Percentiles rank a stretch among this genome's conserved stretches.
Evolutionary conservation across 2,329 filamentous ascomycete species (phyloP).

Genomic region (Botrytis elliptica): DNA sequence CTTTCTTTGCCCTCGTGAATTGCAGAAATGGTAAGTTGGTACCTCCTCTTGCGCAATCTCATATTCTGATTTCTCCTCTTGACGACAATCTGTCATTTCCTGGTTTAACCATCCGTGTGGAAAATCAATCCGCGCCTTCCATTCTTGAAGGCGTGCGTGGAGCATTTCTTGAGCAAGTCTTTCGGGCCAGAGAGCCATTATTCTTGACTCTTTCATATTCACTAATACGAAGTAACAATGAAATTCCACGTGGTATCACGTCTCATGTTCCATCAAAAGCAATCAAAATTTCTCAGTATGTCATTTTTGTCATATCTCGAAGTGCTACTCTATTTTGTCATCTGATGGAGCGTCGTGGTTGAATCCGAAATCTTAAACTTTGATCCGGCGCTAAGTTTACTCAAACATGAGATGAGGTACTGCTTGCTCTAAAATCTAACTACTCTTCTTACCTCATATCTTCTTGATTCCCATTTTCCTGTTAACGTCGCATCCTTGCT

Average conservation of each 20-base stretch:
- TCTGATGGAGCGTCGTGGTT: no score
- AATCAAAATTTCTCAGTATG: background rate
- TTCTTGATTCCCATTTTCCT: no score
- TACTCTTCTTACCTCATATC: no score
- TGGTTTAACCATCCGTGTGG: background rate
- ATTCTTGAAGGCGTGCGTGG: accelerated
- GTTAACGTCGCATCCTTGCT: no score
- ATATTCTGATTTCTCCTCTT: background rate
- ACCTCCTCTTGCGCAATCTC: background rate
- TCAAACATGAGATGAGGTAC: background rate
- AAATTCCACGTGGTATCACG: background rate
- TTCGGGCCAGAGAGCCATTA: background rate
- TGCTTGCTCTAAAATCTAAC: no score
- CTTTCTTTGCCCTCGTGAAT: background rate
- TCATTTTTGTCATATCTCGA: background rate
- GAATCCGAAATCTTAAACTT: background rate
- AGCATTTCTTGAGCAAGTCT: no score
- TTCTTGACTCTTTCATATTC: background rate
- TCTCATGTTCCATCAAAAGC: background rate
- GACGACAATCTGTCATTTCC: background rate
- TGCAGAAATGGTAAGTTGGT: background rate
- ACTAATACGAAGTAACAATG: background rate
- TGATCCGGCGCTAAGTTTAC: background rate
- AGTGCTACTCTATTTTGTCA: no score
- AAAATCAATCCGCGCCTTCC: background rate